Evolutionary conservation across 441 rosid species (phyloP).

Genomic region (Viola pubescens): DNA sequence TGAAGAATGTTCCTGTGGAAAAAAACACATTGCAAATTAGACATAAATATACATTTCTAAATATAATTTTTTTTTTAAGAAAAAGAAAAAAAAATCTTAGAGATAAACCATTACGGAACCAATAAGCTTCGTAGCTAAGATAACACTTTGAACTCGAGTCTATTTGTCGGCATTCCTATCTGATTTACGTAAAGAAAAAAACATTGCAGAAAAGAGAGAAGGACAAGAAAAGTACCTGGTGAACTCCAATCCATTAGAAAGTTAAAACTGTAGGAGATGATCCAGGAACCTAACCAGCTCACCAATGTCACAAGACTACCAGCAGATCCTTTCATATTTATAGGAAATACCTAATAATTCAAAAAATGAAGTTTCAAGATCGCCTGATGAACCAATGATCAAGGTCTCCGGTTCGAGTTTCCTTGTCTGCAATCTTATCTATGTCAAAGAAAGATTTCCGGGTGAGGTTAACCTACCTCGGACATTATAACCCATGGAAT

Average conservation of each 20-base stretch:
- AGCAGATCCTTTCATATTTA: conserved; percentile 71
- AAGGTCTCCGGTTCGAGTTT: no score
- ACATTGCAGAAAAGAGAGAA: background rate
- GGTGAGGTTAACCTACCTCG: conserved; percentile 43
- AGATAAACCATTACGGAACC: no score
- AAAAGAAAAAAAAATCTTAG: background rate
- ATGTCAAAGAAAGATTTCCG: background rate
- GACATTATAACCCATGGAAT: conserved; percentile 95
- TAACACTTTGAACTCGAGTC: no score
- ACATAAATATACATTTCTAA: background rate
- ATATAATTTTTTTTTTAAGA: background rate
- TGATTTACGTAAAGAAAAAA: no score
- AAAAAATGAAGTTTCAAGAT: background rate
- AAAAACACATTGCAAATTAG: background rate
- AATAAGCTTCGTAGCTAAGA: no score
- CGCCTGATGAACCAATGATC: no score
- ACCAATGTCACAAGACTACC: conserved; percentile 73
- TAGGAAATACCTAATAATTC: conserved; percentile 61
- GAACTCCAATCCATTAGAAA: conserved; percentile 69
- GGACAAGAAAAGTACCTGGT: conserved; percentile 50
- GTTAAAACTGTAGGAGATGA: conserved; percentile 68
- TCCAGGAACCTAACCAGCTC: conserved; percentile 56
- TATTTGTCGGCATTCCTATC: no score
- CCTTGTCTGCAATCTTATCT: background rate
- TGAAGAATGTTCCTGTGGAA: conserved; percentile 60